Base-by-base conservation (phyloP, 495 filamentous ascomycete genomes). In the Lophiostoma macrostomum region DNA sequence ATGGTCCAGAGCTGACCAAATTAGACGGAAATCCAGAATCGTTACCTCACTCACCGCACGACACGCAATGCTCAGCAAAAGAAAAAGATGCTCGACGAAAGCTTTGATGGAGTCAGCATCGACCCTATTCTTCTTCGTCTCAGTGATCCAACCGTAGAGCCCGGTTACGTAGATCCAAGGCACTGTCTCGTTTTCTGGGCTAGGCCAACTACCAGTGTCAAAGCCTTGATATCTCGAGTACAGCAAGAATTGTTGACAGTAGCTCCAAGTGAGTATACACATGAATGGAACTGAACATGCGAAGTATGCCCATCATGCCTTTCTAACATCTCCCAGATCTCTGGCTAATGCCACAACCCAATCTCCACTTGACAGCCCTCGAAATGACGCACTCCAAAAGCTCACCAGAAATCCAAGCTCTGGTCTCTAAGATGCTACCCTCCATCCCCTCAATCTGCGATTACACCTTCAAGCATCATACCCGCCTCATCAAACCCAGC, bases 111-210 rank as follows among this genome's bases (percentile, higher is more conserved):
- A 40, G 77, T 91, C 67, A 81, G 76, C 18, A 74, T 90, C 35
- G 93, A 98, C 60, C 81, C 82, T 0, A 82, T 88, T 34, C 74
- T 98, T 3, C 68, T 79, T 11, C 82, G 84, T 44, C 67, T 96
- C 24, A 73, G 75, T 50, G 74, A 80, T 52, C 79, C 74, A 1
- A 64, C 68, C 0, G 71, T 82, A 31, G 78, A 89, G 55, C 80
- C 86, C 27, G 76, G 74, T 1, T 88, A 84, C 64, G 48, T 72
- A 14, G 91, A 96, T 61, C 77, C 80, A 13, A 76, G 91, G 31
- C 72, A 95, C 60, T 95, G 90, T 63, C 73, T 96, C 11, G 85
- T 85, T 0, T 85, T 95, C 64, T 96, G 88, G 87, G 88, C 86
- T 20, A 78, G 91, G 5, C 91, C 91, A 12, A 85, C 91, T 11